Evolutionary conservation across 2,329 filamentous ascomycete species (phyloP), one percentile per base, ranked within the genome.

Genomic region (Trichoderma cornu-damae): DNA sequence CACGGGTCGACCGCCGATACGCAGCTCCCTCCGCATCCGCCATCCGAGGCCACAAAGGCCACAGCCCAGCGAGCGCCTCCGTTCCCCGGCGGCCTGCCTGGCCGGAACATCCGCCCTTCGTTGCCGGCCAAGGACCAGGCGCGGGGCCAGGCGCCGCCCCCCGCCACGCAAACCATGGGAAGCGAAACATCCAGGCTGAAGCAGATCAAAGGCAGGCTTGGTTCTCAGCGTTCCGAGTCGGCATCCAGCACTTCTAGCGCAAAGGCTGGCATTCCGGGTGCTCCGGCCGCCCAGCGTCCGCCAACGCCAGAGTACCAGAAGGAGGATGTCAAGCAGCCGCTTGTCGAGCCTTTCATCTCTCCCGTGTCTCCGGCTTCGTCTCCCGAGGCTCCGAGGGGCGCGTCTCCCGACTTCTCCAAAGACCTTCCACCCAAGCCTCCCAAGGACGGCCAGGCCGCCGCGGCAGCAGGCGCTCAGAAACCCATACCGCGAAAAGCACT

Each of bases 301-400:
- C 78, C 78, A 1, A 80, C 77, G 2, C 77, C 78, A 14, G 78
- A 80, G 43, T 79, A 80, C 58, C 73, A 73, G 37, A 71, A 72
- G 18, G 70, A 74, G 42, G 76, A 79, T 57, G 65, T 72, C 51
- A 71, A 71, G 59, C 70, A 70, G 12, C 68, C 72, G 2, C 64
- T 69, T 6, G 59, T 72, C 37, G 69, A 73, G 24, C 67, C 66
- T 2, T 67, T 74, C 46, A 67, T 72, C 22, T 76, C 76, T 2
- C 77, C 77, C 4, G 66, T 73, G 2, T 79, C 77, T 6, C 77
- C 77, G 6, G 74, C 73, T 9, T 72, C 75, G 3, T 78, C 77
- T 3, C 72, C 75, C 2, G 73, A 75, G 38, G 69, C 73, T 9
- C 66, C 67, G 14, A 62, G 64, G 30, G 61, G 63, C 1, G 57